Base-by-base conservation (phyloP, 129 eudicot genomes). In the Dittrichia graveolens region DNA sequence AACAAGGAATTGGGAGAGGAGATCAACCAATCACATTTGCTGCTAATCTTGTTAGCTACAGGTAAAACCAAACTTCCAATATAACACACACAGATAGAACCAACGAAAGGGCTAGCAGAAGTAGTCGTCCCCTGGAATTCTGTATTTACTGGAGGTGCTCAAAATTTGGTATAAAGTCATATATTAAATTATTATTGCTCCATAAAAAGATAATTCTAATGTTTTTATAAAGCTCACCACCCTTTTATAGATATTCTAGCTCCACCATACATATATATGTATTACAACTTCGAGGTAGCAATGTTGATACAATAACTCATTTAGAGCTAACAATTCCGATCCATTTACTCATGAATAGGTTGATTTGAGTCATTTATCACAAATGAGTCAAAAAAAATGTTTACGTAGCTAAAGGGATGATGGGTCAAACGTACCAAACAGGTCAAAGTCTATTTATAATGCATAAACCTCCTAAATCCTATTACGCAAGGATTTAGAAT, bases 11-110 rank as follows among this genome's bases (percentile, higher is more conserved):
- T 80, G 99, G 99, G 50, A 90, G 99, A 83, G 99, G 99, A 9
- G 99, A 95, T 71, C 99, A 95, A 83, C 99, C 99, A 50, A 95
- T 95, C 79, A 88, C 99, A 41, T 85, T 95, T 68, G 97, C 99
- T 63, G 96, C 96, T 65, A 95, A 95, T 83, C 81, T 95, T 73
- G 89, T 95, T 74, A 95, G 99, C 82, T 95, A 95, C 76, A 95
- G 99, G 94, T 82, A 82, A 52, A 15, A 46, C 18, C 47, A 56
- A 42, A 46, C 24, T 77, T 43, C 45, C 56, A 70, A 38, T 16
- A 39, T 47, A 35, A 42, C 67, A 61, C 18, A 55, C 13, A 12
- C 16, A 16, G 15, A 31, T 58, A 5, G n/a, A 59, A 10, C 60
- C 8, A 54, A 54, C 16, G 3, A 3, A 6, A 3, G n/a, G 53